Conservation (phyloP, 2,329 filamentous ascomycete genomes). For the Trichoderma breve region DNA sequence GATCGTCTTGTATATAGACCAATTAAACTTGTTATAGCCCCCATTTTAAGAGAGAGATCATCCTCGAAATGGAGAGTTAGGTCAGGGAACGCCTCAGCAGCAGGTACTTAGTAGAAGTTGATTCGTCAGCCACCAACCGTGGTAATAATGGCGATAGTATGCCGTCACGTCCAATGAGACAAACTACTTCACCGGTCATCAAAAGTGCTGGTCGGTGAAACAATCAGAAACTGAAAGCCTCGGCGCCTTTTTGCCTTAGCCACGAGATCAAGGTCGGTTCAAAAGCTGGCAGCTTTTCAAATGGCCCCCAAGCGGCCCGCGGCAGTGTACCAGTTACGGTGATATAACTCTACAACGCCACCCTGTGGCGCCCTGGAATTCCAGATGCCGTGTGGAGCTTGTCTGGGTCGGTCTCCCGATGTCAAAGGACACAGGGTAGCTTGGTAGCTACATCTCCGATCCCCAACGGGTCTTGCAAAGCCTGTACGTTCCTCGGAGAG, state of each 20-base stretch:
- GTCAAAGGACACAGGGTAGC: background rate
- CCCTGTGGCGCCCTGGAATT: conserved; percentile 10
- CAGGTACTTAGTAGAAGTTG: background rate
- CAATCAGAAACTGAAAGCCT: background rate
- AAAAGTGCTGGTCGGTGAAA: background rate
- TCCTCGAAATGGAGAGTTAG: background rate
- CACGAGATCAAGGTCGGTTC: background rate
- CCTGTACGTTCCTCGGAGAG: background rate
- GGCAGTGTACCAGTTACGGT: background rate
- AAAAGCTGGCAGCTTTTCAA: background rate
- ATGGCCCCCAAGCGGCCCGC: background rate
- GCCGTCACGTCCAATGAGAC: background rate
- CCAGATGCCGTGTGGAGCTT: conserved; percentile 5
- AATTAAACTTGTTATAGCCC: background rate
- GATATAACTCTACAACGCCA: conserved; percentile 11
- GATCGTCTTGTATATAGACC: background rate
- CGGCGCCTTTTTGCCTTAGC: background rate
- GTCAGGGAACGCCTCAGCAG: background rate
- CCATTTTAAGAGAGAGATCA: background rate
- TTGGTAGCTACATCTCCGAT: background rate
- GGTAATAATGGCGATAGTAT: background rate
- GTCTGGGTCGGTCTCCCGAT: background rate
- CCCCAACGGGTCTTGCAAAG: background rate
- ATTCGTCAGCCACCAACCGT: background rate
- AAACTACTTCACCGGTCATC: background rate